Conservation (phyloP, 805 yeast species). For the Starmerella bombi region DNA sequence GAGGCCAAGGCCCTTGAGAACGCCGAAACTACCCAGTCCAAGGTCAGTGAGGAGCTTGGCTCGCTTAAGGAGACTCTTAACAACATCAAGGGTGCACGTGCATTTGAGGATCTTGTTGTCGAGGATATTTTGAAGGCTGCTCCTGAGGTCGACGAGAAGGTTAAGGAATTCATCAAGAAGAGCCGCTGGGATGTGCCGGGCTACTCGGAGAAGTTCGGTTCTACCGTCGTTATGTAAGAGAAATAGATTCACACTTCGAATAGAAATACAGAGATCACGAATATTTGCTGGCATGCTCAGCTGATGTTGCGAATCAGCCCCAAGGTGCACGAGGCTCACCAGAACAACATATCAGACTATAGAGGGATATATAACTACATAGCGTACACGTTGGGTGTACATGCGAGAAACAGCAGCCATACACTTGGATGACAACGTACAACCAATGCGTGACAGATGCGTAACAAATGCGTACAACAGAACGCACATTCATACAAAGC, state of each 20-base stretch:
- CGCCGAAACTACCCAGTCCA: conserved; percentile 83
- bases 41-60: conserved; percentile 73
- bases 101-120: conserved; percentile 91
- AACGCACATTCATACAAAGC: no score
- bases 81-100: conserved; percentile 94
- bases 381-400: no score
- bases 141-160: conserved; percentile 96
- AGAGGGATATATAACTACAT: no score
- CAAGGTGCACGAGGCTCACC: no score
- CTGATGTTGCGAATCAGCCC: no score
- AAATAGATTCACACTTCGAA: conserved; percentile 4
- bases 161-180: conserved; percentile 82
- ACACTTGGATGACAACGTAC: no score
- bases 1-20: conserved; percentile 92
- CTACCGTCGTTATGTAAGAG: conserved; percentile 73
- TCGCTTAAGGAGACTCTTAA: conserved; percentile 77
- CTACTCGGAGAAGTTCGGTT: conserved; percentile 96
- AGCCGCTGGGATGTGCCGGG: conserved; percentile 98
- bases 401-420: no score
- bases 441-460: no score
- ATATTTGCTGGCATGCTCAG: no score
- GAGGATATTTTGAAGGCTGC: conserved; percentile 90
- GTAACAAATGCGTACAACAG: no score
- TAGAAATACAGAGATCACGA: background rate
- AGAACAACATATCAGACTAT: no score